These are phyloP conservation scores for Mortierella sp. DNA, from an alignment of 371 early-diverging fungal genomes.

Conservation along the genomic window DNA sequence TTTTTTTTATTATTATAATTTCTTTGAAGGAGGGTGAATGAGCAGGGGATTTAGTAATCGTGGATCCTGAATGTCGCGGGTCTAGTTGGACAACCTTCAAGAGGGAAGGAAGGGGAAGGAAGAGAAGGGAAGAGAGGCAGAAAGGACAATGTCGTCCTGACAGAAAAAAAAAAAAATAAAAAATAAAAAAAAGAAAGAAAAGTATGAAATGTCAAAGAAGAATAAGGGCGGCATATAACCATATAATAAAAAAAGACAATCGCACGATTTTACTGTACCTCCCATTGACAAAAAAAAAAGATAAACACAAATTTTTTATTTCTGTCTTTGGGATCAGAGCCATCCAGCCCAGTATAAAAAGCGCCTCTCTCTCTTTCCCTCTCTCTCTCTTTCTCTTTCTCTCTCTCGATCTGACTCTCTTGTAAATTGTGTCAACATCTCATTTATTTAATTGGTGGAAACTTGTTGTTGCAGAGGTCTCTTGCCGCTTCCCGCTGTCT, in stretches of 20 bases:
- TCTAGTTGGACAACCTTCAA: not conserved
- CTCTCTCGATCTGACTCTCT: no score
- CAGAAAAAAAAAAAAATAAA: not conserved
- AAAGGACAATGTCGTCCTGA: not conserved
- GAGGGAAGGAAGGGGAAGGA: constrained; percentile 2
- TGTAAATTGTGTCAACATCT: no score
- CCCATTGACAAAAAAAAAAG: not conserved
- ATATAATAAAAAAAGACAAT: not conserved
- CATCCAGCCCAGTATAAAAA: no score
- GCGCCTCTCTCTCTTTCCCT: no score
- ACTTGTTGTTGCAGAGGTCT: no score
- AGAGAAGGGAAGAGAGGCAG: not conserved
- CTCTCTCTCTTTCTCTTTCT: no score
- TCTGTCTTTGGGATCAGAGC: not conserved
- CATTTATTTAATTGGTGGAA: no score
- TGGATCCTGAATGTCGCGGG: not conserved
- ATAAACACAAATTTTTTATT: not conserved
- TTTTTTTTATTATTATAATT: not conserved
- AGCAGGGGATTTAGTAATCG: not conserved
- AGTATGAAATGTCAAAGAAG: not conserved
- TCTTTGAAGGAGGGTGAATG: not conserved
- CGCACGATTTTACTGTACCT: no score
- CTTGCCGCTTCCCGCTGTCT: no score
- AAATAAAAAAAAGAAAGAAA: not conserved
- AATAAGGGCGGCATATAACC: not conserved